Evolutionary conservation across 169 alveolate species (phyloP).

Genomic region (Eimeria necatrix): DNA sequence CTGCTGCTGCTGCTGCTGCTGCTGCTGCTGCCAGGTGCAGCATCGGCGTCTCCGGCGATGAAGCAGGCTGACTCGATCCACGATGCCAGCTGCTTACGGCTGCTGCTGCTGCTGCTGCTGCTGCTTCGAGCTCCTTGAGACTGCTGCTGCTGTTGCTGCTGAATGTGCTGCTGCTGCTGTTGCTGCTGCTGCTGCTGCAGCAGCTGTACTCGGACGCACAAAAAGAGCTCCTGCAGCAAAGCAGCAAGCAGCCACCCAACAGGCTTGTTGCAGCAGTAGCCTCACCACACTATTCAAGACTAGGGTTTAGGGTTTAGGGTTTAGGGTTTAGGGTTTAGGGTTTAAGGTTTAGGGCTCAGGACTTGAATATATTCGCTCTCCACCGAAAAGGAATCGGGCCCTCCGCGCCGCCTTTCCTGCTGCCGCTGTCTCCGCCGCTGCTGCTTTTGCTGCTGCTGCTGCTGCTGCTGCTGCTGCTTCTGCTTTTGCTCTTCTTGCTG

Average conservation of each 20-base stretch:
- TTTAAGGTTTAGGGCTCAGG: slow-evolving; percentile 18
- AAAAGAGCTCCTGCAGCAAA: slow-evolving; percentile 11
- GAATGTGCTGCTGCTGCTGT: slow-evolving; percentile 16
- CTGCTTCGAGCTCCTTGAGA: background rate
- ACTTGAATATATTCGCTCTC: background rate
- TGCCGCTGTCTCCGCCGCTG: slow-evolving; percentile 25
- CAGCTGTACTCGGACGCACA: background rate
- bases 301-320: too few relatives aligned
- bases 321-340: slow-evolving; percentile 24
- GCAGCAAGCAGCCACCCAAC: background rate
- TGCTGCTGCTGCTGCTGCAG: background rate
- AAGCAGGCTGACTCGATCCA: slow-evolving; percentile 19
- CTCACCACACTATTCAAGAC: background rate
- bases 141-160: slow-evolving; percentile 44
- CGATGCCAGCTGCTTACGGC: slow-evolving; percentile 35
- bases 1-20: slow-evolving; percentile 57
- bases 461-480: too few relatives aligned
- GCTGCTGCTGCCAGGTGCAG: slow-evolving; percentile 52
- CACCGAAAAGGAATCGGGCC: background rate
- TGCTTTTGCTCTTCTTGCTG: too few relatives aligned
- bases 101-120: slow-evolving; percentile 51
- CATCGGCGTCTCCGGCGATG: background rate
- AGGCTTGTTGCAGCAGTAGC: background rate
- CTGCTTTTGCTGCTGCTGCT: too few relatives aligned
- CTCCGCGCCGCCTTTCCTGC: slow-evolving; percentile 21